Percentiles rank a stretch among this genome's conserved stretches.
Evolutionary conservation across 1,139 yeast species (phyloP).

Genomic region (Nakaseomyces glabratus): DNA sequence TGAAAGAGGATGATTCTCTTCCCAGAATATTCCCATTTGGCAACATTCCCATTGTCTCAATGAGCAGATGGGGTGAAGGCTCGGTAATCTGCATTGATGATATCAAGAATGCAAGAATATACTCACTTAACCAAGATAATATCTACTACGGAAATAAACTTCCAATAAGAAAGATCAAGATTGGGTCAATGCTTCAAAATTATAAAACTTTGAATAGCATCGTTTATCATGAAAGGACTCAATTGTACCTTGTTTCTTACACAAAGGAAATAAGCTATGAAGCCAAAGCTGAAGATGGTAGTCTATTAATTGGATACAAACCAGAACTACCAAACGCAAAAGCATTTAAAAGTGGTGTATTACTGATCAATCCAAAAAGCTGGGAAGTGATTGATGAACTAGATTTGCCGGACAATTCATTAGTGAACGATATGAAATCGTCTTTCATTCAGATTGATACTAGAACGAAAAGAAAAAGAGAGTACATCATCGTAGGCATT

Average conservation of each 20-base stretch:
- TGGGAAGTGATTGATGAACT: conserved; percentile 73
- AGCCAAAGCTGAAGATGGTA: conserved; percentile 70
- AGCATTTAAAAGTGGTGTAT: conserved; percentile 51
- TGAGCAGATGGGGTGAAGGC: conserved; percentile 32
- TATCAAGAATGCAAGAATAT: conserved; percentile 61
- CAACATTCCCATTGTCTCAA: conserved; percentile 52
- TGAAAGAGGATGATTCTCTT: conserved; percentile 53
- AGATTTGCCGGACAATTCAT: conserved; percentile 59
- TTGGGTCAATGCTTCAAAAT: conserved; percentile 30
- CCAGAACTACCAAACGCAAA: conserved; percentile 44
- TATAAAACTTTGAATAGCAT: conserved; percentile 63
- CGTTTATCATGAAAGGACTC: conserved; percentile 62
- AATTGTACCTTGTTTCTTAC: conserved; percentile 59
- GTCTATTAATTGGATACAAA: conserved; percentile 50
- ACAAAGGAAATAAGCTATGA: conserved; percentile 50
- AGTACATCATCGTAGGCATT: conserved; percentile 70
- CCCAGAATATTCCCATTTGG: conserved; percentile 66
- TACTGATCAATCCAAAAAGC: conserved; percentile 60
- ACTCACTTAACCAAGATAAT: conserved; percentile 34
- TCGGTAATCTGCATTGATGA: conserved; percentile 62
- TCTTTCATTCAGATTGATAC: conserved; percentile 34
- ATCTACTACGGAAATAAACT: conserved; percentile 54
- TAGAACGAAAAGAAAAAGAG: conserved; percentile 51
- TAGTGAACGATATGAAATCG: conserved; percentile 36
- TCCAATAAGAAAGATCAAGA: conserved; percentile 46